Evolutionary conservation across 257 asterid species (phyloP), one percentile per base, ranked within the genome.

Genomic region (Ligustrum vulgare): DNA sequence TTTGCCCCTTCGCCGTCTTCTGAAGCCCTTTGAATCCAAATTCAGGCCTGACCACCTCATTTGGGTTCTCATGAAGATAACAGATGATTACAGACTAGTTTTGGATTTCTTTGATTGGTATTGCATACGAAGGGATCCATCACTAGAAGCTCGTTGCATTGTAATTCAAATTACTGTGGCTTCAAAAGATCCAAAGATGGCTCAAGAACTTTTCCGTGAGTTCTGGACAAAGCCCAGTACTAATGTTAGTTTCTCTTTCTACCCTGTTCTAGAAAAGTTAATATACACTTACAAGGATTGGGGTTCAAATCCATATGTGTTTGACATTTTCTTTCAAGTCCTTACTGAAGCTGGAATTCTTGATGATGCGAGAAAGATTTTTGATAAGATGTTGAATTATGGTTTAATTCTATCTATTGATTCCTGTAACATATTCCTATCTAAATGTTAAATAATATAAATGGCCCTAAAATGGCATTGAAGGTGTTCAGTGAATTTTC

Each of bases 11-110:
- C 84, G 84, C 25, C 86, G 74, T 54, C 75, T 85, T 66, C 58
- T 94, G 78, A 86, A 80, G 85, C 88, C 98, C 2, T 91, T 85
- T 62, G 99, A 91, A 76, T 80, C 93, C 78, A 88, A 82, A 66
- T 91, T 94, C 84, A 87, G 85, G 85, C 78, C 91, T 60, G 97
- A 92, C 82, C 92, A 89, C 82, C 89, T 94, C 72, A 84, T 94
- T 79, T 92, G 97, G 99, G 93, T 89, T 79, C 91, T 91, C 78
- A 92, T 91, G 89, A 89, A 86, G 76, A 79, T 94, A 82, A 90
- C 78, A 78, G 78, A 80, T 74, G 93, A 92, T 76, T 92, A 90
- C 82, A 84, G 72, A 36, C 84, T 94, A 67, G 97, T 86, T 47
- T 73, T 89, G 71, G 86, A 82, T 78, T 86, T 92, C 75, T 89